These are phyloP conservation scores for Exobasidium rhododendri DNA, from an alignment of 1,284 basidiomycete genomes.

Conservation along the genomic window DNA sequence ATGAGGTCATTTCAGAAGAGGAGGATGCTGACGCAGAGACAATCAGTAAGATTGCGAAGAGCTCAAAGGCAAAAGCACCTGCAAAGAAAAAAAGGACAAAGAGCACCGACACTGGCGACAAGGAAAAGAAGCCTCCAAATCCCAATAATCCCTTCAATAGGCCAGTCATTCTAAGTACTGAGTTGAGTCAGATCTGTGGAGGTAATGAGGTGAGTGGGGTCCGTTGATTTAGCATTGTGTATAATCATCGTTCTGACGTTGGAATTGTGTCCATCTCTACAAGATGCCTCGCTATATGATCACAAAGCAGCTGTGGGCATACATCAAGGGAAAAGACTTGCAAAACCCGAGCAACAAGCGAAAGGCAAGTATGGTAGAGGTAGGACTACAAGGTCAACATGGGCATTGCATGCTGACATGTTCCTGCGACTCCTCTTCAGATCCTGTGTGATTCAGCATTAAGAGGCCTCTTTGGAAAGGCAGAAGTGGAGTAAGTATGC, in stretches of 20 bases:
- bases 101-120: conserved; percentile 22
- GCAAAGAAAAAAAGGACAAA: conserved; percentile 46
- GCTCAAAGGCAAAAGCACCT: conserved; percentile 17
- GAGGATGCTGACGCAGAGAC: conserved; percentile 11
- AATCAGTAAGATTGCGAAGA: conserved; percentile 22
- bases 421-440: conserved; percentile 59
- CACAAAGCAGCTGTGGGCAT: conserved; percentile 78
- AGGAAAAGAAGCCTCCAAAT: conserved; percentile 41
- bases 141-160: conserved; percentile 53
- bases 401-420: not conserved
- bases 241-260: not conserved
- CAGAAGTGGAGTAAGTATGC: conserved; percentile 63
- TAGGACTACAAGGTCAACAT: no score
- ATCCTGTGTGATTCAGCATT: conserved; percentile 74
- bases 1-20: conserved; percentile 15
- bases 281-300: conserved; percentile 79
- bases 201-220: conserved; percentile 39
- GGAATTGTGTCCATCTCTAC: conserved; percentile 29
- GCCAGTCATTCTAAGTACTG: conserved; percentile 42
- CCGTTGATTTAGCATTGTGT: not conserved
- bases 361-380: conserved; percentile 23
- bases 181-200: conserved; percentile 51
- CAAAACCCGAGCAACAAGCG: conserved; percentile 76
- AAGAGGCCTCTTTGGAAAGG: conserved; percentile 68
- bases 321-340: conserved; percentile 72